phyloP scores from a whole-genome alignment of 2,329 filamentous ascomycete genomes.

The Scedosporium apiospermum region DNA sequence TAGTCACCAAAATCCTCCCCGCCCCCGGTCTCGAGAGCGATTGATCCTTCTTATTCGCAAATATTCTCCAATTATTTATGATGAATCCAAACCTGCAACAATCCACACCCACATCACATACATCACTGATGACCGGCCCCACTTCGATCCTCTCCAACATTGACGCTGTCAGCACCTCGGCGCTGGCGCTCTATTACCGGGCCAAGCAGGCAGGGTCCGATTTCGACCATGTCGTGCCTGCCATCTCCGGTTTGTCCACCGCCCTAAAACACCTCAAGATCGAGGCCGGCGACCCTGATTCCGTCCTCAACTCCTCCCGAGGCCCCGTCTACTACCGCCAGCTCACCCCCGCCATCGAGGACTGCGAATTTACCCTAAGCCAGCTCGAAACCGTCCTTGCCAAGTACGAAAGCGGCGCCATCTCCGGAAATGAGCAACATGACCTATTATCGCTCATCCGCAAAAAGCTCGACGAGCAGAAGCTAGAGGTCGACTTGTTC shows the following conservation, averaged over 20 bases:
- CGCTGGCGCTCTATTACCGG: slow-evolving; percentile 45
- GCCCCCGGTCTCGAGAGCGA: not conserved
- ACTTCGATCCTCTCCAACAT: slow-evolving; percentile 31
- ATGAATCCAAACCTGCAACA: not conserved
- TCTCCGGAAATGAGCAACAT: slow-evolving; percentile 8
- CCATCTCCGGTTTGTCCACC: slow-evolving; percentile 43
- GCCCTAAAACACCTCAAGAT: slow-evolving; percentile 47
- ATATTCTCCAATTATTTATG: not conserved
- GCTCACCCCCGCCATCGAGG: slow-evolving; percentile 41
- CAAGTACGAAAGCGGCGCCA: slow-evolving; percentile 27
- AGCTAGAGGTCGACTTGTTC: slow-evolving; percentile 43
- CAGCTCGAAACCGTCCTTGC: slow-evolving; percentile 45
- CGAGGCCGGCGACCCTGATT: slow-evolving; percentile 48
- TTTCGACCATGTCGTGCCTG: slow-evolving; percentile 38
- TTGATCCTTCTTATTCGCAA: not conserved
- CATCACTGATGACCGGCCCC: not conserved
- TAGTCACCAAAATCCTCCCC: not conserved
- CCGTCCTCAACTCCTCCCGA: slow-evolving; percentile 36
- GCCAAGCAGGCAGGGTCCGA: slow-evolving; percentile 34
- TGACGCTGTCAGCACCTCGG: slow-evolving; percentile 45
- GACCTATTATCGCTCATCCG: slow-evolving; percentile 21
- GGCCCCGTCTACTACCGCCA: slow-evolving; percentile 36
- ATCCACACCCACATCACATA: not conserved
- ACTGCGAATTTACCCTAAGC: slow-evolving; percentile 44
- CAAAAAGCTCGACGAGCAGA: slow-evolving; percentile 40